phyloP scores from a whole-genome alignment of 805 yeast genomes.

The Kuraishia molischiana region DNA sequence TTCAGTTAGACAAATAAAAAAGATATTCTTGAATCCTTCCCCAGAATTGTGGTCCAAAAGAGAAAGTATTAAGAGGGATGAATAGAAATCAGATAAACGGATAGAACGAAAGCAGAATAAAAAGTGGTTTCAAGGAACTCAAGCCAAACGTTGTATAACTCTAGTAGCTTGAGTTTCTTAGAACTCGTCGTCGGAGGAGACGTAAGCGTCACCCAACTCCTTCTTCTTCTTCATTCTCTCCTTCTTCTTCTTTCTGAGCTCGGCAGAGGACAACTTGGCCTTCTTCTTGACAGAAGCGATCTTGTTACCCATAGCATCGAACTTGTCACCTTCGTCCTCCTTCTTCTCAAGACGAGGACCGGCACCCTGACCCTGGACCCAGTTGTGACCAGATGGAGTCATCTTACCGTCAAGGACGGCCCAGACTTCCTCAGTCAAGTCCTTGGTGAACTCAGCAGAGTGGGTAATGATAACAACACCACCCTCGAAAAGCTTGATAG shows the following conservation, averaged over 20 bases:
- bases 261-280: conserved; percentile 96
- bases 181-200: conserved; percentile 89
- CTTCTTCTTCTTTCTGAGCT: conserved; percentile 99
- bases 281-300: conserved; percentile 93
- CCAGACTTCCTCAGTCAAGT: conserved; percentile 99
- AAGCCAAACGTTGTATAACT: conserved; percentile 3
- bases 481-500: conserved; percentile 97
- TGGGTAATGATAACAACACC: conserved; percentile 99
- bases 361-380: conserved; percentile 99
- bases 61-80: too few species aligned
- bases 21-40: too few species aligned
- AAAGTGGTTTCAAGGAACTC: too few species aligned
- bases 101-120: too few species aligned
- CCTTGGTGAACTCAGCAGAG: conserved; percentile 99
- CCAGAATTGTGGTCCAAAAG: too few species aligned
- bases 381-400: conserved; percentile 99
- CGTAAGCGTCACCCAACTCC: conserved; percentile 99
- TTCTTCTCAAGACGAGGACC: conserved; percentile 99
- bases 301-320: conserved; percentile 99
- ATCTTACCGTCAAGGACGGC: conserved; percentile 95
- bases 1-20: too few species aligned
- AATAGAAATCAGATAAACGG: too few species aligned
- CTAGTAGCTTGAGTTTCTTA: conserved; percentile 29
- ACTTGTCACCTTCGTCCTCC: conserved; percentile 95
- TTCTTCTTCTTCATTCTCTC: conserved; percentile 99